Base-by-base conservation (phyloP, 2,329 filamentous ascomycete genomes). In the Aspergillus sp. region DNA sequence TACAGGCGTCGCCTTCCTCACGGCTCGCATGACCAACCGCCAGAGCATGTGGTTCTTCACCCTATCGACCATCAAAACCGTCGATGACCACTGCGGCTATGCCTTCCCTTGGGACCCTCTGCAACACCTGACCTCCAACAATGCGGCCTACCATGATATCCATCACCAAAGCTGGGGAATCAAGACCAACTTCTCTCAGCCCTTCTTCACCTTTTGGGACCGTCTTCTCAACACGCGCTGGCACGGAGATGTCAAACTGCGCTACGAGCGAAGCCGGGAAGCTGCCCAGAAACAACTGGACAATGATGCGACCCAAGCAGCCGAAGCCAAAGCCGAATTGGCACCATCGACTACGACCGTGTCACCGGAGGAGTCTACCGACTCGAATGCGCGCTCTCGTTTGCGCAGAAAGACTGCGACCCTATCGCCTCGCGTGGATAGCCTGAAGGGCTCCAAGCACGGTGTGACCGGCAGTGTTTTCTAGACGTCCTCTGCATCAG, bases 101-200 rank as follows among this genome's bases (percentile, higher is more conserved):
- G 81, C 85, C n/a, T 86, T 99, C 56, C 94, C 94, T 1, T 97
- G 88, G 84, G 94, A 99, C 71, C 93, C 93, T 2, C 79, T 97
- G 49, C 92, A 96, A 79, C 86, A 88, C 67, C 80, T 97, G 55
- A 95, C 92, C 42, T 88, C 88, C 70, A 97, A 99, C 79, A 96
- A 97, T 63, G 93, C 94, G 22, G 87, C 86, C 33, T 99, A 97
- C 73, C 94, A 99, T 68, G 94, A 99, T 67, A 93, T 99, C 53
- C 94, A 99, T 74, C 94, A 99, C 75, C 94, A 99, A 75, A 95
- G 89, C 73, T 97, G 93, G 92, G 94, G 94, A 52, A 96, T 99
- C 80, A 99, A 97, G 66, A 78, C 74, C 46, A 76, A 77, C 56
- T 78, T 75, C 51, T 75, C 73, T 8, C 75, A 78, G 50, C 73